Percentiles rank a stretch among this genome's conserved stretches.
These are phyloP conservation scores for Phytophthora melonis DNA, from an alignment of 352 stramenopile genomes.

Conservation along the genomic window DNA sequence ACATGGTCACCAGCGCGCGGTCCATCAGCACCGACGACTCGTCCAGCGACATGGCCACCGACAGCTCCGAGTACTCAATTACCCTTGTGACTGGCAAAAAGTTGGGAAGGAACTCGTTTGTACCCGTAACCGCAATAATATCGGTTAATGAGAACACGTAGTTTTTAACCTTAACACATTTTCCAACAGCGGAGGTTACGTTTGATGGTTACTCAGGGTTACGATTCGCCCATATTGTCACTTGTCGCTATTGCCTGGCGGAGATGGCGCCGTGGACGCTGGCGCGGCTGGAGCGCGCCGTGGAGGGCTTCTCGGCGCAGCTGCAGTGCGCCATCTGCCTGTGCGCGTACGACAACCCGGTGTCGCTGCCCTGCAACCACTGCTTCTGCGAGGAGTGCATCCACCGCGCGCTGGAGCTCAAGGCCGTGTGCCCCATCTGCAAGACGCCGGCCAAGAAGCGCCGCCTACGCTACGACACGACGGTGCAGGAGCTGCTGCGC, in stretches of 20 bases:
- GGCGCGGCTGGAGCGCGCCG: slow-evolving; percentile 60
- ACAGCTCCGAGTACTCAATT: neutral
- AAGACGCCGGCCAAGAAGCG: slow-evolving; percentile 86
- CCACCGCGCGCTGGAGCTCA: slow-evolving; percentile 82
- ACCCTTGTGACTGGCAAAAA: neutral
- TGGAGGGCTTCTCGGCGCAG: slow-evolving; percentile 76
- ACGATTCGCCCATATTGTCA: neutral
- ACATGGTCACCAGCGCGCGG: slow-evolving; percentile 82
- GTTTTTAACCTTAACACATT: too few relatives aligned
- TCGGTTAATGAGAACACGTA: too few relatives aligned
- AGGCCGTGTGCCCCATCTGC: slow-evolving; percentile 84
- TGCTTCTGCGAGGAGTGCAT: slow-evolving; percentile 92
- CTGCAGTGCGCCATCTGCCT: slow-evolving; percentile 89
- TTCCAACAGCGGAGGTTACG: too few relatives aligned
- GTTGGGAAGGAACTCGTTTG: too few relatives aligned
- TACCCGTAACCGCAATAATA: too few relatives aligned
- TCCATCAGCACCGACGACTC: slow-evolving; percentile 80
- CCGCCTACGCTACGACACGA: slow-evolving; percentile 76
- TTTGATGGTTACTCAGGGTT: too few relatives aligned
- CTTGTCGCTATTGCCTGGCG: slow-evolving; percentile 5
- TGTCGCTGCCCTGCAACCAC: slow-evolving; percentile 88
- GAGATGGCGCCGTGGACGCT: slow-evolving; percentile 48
- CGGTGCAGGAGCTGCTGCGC: slow-evolving; percentile 74
- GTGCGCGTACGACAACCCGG: slow-evolving; percentile 70
- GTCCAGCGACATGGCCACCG: slow-evolving; percentile 63